Base-by-base conservation (phyloP, 164 flowering plant species). In the Chimonanthus salicifolius region DNA sequence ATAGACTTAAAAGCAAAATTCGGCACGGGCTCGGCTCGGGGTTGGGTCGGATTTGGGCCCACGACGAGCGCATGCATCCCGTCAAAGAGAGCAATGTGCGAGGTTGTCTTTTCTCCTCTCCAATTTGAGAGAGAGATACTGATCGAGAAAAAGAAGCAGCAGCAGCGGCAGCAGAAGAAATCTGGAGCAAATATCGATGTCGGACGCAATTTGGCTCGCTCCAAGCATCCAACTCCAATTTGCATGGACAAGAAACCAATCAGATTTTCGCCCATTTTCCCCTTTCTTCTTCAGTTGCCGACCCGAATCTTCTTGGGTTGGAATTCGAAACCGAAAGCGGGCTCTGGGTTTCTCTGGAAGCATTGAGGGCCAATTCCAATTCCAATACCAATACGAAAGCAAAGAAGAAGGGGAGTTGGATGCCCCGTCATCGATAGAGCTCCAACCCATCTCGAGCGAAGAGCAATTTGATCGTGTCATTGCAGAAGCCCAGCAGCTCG, bases 401-500 rank as follows among this genome's bases (percentile, higher is more conserved):
- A 7, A 20, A 4, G 64, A 62, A 4, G 64, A 43, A 10, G 65
- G 15, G 20, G 33, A 3, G 9, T 47, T 9, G 7, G 88, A 89
- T 72, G 74, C 80, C 11, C 97, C 92, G 1, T 75, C 77, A 21
- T 84, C 92, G 62, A 72, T 91, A n/a, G 85, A 83, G 72, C 82
- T 89, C 7, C 66, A 70, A 67, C 84, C 83, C 11, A 83, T 91
- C 71, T 72, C 77, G 43, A 79, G 83, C 69, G 97, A 89, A 79
- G 77, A 33, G 76, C 86, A 87, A 82, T 91, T 89, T 75, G 90
- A 89, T 82, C 84, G 85, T 20, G 78, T 85, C 45, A 48, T 89
- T 5, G 86, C 86, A 7, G 91, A 88, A 71, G 92, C 92, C 3
- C 87, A 88, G 63, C 87, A 83, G 79, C 85, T 82, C 10, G 84